phyloP scores from a whole-genome alignment of 2,329 filamentous ascomycete genomes.

The Verticillium longisporum region DNA sequence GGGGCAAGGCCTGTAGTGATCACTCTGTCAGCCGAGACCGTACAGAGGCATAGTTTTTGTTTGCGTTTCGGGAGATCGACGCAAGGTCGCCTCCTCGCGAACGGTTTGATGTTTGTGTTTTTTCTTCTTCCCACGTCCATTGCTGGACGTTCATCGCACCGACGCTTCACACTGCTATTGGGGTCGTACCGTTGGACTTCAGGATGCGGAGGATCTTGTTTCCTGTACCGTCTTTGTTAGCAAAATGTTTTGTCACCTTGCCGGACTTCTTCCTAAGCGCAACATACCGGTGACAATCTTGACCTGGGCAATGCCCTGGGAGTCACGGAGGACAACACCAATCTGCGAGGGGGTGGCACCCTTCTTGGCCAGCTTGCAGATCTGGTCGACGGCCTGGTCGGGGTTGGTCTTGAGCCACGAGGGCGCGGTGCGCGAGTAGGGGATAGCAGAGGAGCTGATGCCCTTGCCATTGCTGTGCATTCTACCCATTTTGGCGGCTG shows the following conservation, averaged over 20 bases:
- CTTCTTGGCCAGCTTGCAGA: conserved; percentile 98
- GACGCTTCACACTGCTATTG: conserved; percentile 19
- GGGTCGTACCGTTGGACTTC: conserved; percentile 87
- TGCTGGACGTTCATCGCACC: background rate
- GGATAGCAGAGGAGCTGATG: conserved; percentile 91
- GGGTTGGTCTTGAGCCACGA: conserved; percentile 99
- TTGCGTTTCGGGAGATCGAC: conserved; percentile 7
- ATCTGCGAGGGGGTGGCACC: conserved; percentile 98
- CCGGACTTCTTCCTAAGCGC: background rate
- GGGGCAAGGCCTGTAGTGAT: conserved; percentile 89
- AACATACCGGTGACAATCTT: conserved; percentile 89
- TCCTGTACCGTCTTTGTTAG: conserved; percentile 53
- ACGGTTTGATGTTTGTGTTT: background rate
- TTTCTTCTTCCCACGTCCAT: background rate
- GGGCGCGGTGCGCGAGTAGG: conserved; percentile 89
- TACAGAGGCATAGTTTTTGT: conserved; percentile 64
- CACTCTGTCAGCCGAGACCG: conserved; percentile 93
- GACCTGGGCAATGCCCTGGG: conserved; percentile 96
- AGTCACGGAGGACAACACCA: conserved; percentile 96
- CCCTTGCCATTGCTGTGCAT: conserved; percentile 99
- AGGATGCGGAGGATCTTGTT: conserved; percentile 99
- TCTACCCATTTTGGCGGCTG: conserved; percentile 73
- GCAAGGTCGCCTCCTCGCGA: conserved; percentile 6
- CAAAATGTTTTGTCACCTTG: conserved; percentile 7
- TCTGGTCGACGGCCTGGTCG: conserved; percentile 97